Evolutionary conservation across 345 rosid genomes (phyloP), one percentile per base, ranked within the genome.

Genomic region (Nasturtium officinale): DNA sequence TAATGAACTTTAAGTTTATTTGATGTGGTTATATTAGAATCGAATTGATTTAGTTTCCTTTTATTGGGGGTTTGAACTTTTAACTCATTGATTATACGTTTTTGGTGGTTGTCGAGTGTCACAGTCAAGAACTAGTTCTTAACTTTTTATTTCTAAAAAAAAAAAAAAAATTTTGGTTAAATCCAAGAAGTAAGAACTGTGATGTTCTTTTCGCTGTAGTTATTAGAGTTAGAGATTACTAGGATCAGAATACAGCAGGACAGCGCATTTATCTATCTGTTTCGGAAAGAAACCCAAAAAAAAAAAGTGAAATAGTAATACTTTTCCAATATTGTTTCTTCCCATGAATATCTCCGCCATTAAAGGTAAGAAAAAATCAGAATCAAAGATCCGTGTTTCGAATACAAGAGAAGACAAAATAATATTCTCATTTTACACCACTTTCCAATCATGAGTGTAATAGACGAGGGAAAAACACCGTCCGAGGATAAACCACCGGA

Each of bases 341-440:
- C 6, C 60, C 57, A 33, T 62, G 45, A 37, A 63, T 23, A 53
- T 37, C 45, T 70, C 80, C 75, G 54, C 67, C 53, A 28, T 1
- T 13, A 10, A 57, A 63, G 67, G 16, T 60, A 38, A 60, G 47
- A 40, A 23, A n/a, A 23, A 43, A 29, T 51, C 63, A 61, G 61
- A 16, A 56, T 55, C 29, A 37, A 20, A 76, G 66, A 63, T 63
- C 79, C 75, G 71, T 37, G 25, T 29, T 70, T 55, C 26, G 33
- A 23, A 56, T 55, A 9, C 8, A 42, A 23, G 16, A 40, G 12
- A 7, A 16, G 4, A 43, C 11, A 9, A 8, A 29, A 4, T 0
- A 51, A 68, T 10, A 18, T 11, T 60, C 65, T 29, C 28, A 60
- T 42, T 40, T 61, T 33, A 57, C 1, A 6, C 28, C 5, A 15